Evolutionary conservation across 805 yeast species (phyloP).

Genomic region (Clavispora vitiphila): DNA sequence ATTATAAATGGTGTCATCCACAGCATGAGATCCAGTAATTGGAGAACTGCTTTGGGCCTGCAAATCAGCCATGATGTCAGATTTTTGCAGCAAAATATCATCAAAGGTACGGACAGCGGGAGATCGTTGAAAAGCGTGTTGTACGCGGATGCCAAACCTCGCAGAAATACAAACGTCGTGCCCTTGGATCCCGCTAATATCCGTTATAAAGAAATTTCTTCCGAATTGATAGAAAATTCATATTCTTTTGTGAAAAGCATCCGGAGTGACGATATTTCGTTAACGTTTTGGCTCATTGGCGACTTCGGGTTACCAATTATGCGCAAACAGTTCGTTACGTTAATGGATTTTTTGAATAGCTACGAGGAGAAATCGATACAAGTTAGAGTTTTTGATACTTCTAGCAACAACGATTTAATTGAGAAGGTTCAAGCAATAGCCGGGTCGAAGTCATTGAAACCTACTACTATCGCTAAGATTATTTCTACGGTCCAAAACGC

Average conservation of each 20-base stretch:
- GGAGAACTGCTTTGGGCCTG: constrained; percentile 51
- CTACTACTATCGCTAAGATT: constrained; percentile 7
- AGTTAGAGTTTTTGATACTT: constrained; percentile 29
- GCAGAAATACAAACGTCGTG: constrained; percentile 41
- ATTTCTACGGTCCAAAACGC: constrained; percentile 2
- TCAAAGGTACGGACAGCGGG: constrained; percentile 19
- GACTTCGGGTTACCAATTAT: constrained; percentile 40
- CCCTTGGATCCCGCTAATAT: constrained; percentile 31
- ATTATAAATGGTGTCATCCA: constrained; percentile 71
- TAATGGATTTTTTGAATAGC: constrained; percentile 22
- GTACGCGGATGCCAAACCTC: constrained; percentile 34
- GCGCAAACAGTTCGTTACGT: constrained; percentile 40
- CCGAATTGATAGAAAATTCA: constrained; percentile 23
- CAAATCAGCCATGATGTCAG: constrained; percentile 53
- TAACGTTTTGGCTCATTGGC: constrained; percentile 53
- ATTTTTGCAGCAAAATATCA: constrained; percentile 23
- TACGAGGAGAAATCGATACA: constrained; percentile 29
- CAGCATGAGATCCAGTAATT: constrained; percentile 43
- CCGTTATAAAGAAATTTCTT: constrained; percentile 26
- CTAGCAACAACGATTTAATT: constrained; percentile 2
- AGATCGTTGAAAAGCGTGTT: constrained; percentile 35
- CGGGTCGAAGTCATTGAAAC: constrained; percentile 1
- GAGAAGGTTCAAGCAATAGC: constrained; percentile 1
- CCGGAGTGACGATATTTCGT: constrained; percentile 37
- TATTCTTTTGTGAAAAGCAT: constrained; percentile 14